Evolutionary conservation across 2,329 filamentous ascomycete species (phyloP).

Genomic region (Colletotrichum viniferum): DNA sequence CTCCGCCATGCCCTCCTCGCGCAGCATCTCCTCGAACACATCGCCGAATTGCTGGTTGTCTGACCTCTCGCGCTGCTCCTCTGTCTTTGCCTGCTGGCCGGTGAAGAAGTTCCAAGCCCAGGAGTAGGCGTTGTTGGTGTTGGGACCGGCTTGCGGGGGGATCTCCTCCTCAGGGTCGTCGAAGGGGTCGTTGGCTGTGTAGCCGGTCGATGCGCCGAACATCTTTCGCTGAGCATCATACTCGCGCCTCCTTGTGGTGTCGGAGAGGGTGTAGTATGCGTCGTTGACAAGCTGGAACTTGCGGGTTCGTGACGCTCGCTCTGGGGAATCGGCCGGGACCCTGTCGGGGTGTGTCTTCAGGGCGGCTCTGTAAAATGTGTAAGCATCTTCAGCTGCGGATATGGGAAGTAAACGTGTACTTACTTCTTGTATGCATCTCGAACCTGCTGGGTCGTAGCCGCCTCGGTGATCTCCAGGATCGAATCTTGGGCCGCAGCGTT

Average conservation of each 20-base stretch:
- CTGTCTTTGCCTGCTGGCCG: conserved; percentile 39
- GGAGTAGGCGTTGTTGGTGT: conserved; percentile 61
- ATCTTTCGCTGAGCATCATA: conserved; percentile 78
- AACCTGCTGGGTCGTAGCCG: conserved; percentile 81
- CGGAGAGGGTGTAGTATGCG: conserved; percentile 90
- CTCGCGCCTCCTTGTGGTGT: conserved; percentile 75
- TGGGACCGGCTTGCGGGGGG: conserved; percentile 29
- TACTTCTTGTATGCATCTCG: conserved; percentile 94
- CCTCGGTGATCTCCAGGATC: conserved; percentile 74
- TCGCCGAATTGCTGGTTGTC: conserved; percentile 86
- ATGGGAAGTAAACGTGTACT: background rate
- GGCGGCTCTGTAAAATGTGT: conserved; percentile 65
- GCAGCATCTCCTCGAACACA: conserved; percentile 88
- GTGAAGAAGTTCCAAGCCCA: conserved; percentile 76
- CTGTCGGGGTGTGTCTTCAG: conserved; percentile 94
- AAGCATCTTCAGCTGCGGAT: conserved; percentile 2
- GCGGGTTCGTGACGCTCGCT: conserved; percentile 80
- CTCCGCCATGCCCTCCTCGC: conserved; percentile 83
- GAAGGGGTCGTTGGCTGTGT: conserved; percentile 34
- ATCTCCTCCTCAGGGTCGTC: conserved; percentile 33
- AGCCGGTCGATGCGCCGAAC: conserved; percentile 50
- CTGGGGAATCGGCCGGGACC: conserved; percentile 81
- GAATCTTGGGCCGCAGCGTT: conserved; percentile 58
- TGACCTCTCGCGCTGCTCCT: conserved; percentile 54
- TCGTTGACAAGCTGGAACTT: conserved; percentile 93